Percentiles rank a stretch among this genome's conserved stretches.
Evolutionary conservation across 202 grass and related monocot species (phyloP).

Genomic region (Setaria viridis): DNA sequence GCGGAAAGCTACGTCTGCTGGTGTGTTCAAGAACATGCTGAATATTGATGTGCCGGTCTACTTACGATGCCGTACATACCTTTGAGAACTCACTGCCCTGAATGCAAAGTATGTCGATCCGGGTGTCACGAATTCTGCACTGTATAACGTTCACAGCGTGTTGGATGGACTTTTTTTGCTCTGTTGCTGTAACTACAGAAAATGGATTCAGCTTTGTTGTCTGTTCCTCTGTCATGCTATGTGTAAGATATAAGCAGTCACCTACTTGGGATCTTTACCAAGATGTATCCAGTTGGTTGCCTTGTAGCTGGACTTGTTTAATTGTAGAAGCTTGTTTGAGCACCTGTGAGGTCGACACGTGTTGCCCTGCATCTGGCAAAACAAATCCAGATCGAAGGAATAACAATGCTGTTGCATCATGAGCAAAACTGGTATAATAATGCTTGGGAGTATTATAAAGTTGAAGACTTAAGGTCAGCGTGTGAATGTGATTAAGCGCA

Average conservation of each 20-base stretch:
- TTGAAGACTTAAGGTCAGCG: constrained; percentile 39
- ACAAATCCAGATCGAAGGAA: neutral
- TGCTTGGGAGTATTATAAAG: neutral
- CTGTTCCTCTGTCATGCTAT: constrained; percentile 20
- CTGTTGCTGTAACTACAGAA: constrained; percentile 40
- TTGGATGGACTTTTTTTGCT: constrained; percentile 10
- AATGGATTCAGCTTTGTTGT: constrained; percentile 19
- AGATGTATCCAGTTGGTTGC: constrained; percentile 19
- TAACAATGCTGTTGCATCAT: constrained; percentile 21
- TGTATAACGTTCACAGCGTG: constrained; percentile 17
- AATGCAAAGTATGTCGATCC: constrained; percentile 31
- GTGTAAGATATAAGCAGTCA: constrained; percentile 14
- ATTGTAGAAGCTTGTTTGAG: neutral
- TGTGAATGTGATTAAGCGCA: constrained; percentile 26
- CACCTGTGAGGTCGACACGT: constrained; percentile 46
- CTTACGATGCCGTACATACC: constrained; percentile 35
- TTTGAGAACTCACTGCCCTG: constrained; percentile 10
- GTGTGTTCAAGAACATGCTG: constrained; percentile 29
- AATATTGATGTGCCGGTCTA: constrained; percentile 12
- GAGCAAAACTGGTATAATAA: constrained; percentile 10
- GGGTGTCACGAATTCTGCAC: constrained; percentile 22
- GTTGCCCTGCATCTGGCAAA: neutral
- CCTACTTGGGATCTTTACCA: constrained; percentile 3
- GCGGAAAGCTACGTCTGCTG: neutral
- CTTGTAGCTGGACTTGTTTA: constrained; percentile 12